These are phyloP conservation scores for Colletotrichum liriopes DNA, from an alignment of 2,329 filamentous ascomycete species.

Conservation along the genomic window DNA sequence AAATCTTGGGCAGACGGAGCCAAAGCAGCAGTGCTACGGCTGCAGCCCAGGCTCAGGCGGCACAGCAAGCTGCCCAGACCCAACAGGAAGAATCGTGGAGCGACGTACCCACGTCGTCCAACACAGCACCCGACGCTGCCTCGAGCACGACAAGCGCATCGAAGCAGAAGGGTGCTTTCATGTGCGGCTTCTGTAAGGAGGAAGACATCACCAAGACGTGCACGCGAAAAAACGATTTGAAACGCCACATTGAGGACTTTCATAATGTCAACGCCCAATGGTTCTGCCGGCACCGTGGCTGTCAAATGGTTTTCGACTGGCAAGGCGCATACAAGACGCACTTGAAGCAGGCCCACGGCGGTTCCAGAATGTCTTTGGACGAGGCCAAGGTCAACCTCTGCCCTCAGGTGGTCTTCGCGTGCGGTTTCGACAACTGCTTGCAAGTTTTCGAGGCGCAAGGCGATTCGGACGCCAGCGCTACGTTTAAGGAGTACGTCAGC, in stretches of 20 bases:
- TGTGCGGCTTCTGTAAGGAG: conserved; percentile 60
- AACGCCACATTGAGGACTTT: conserved; percentile 65
- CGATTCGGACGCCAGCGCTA: conserved; percentile 56
- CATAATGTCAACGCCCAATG: conserved; percentile 64
- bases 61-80: conserved; percentile 31
- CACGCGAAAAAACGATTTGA: conserved; percentile 64
- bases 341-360: conserved; percentile 61
- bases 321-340: conserved; percentile 64
- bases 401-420: conserved; percentile 64
- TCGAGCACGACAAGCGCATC: conserved; percentile 46
- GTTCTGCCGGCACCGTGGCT: conserved; percentile 61
- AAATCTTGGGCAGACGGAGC: conserved; percentile 51
- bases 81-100: conserved; percentile 40
- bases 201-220: conserved; percentile 59
- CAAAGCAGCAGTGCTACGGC: conserved; percentile 40
- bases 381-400: conserved; percentile 61
- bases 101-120: conserved; percentile 18
- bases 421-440: conserved; percentile 62
- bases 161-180: conserved; percentile 58
- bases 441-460: conserved; percentile 61
- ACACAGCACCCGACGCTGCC: conserved; percentile 45
- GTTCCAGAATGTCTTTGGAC: conserved; percentile 58
- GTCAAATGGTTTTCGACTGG: conserved; percentile 63
- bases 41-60: conserved; percentile 37
- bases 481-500: conserved; percentile 62